phyloP scores from a whole-genome alignment of 208 protist genomes.

The Crithidia bombi region DNA sequence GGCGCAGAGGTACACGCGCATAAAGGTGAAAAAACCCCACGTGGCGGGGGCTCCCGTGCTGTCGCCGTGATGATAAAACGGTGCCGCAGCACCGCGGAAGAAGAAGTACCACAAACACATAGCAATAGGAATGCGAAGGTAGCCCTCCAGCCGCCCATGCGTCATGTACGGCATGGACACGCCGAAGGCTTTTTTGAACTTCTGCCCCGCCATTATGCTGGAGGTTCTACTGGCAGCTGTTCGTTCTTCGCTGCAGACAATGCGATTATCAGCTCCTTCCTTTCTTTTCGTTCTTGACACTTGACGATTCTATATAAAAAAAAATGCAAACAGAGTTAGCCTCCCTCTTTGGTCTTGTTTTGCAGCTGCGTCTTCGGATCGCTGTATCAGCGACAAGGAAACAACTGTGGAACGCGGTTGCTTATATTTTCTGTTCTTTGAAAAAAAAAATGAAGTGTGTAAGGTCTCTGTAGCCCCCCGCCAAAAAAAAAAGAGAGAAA shows the following conservation, averaged over 20 bases:
- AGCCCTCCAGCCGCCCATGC: slow-evolving; percentile 17
- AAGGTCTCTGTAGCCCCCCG: no score
- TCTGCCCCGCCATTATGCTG: slow-evolving; percentile 3
- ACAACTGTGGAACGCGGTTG: no score
- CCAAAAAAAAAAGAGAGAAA: no score
- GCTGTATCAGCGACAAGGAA: no score
- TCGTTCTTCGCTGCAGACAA: background rate
- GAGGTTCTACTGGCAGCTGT: background rate
- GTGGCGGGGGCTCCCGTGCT: background rate
- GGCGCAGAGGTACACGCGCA: slow-evolving; percentile 20
- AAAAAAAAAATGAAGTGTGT: slow-evolving; percentile 13
- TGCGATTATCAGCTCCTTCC: no score
- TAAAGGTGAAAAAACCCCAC: slow-evolving; percentile 13
- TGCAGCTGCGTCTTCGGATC: no score
- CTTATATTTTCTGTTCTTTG: background rate
- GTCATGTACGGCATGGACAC: slow-evolving; percentile 28
- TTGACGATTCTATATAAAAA: no score
- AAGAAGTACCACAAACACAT: slow-evolving; percentile 30
- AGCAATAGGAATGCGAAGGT: slow-evolving; percentile 27
- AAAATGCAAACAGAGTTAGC: background rate
- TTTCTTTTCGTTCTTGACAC: no score
- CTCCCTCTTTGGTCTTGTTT: no score
- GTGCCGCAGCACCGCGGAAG: slow-evolving; percentile 6
- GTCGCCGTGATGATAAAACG: slow-evolving; percentile 15
- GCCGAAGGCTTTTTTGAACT: background rate